Conservation (phyloP, 2,329 filamentous ascomycete species). For the Podosphaera fusca region DNA sequence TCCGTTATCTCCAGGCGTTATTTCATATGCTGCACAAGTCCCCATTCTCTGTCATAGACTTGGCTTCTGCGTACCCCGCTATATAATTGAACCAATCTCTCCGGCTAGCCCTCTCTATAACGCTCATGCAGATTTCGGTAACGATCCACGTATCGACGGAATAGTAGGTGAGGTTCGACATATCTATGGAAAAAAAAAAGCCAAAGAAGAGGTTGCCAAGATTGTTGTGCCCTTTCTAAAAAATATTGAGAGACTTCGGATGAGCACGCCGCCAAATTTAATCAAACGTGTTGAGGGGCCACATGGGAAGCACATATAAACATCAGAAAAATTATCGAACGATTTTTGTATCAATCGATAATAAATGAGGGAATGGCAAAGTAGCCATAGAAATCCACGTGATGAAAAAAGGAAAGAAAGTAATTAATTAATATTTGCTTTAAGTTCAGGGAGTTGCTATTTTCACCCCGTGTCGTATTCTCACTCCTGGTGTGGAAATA, state of each 20-base stretch:
- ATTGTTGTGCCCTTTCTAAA: conserved; percentile 19
- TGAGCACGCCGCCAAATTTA: background rate
- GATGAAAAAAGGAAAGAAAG: no score
- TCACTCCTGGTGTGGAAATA: no score
- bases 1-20: background rate
- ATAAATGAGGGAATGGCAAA: no score
- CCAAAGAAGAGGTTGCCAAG: conserved; percentile 24
- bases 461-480: no score
- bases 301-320: no score
- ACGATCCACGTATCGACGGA: conserved; percentile 13
- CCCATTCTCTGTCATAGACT: conserved; percentile 9
- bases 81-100: conserved; percentile 6
- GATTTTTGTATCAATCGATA: no score
- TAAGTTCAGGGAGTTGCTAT: no score
- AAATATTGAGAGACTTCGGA: conserved; percentile 12
- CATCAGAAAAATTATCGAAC: no score
- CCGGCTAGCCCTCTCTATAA: conserved; percentile 7
- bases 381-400: no score
- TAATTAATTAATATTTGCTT: no score
- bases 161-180: conserved; percentile 20
- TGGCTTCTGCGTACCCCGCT: conserved; percentile 10
- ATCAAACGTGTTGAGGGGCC: no score
- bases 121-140: conserved; percentile 12
- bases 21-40: conserved; percentile 7
- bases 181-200: conserved; percentile 24